Percentiles rank a stretch among this genome's conserved stretches.
Evolutionary conservation across 352 stramenopile species (phyloP).

Genomic region (Peronospora destructor): DNA sequence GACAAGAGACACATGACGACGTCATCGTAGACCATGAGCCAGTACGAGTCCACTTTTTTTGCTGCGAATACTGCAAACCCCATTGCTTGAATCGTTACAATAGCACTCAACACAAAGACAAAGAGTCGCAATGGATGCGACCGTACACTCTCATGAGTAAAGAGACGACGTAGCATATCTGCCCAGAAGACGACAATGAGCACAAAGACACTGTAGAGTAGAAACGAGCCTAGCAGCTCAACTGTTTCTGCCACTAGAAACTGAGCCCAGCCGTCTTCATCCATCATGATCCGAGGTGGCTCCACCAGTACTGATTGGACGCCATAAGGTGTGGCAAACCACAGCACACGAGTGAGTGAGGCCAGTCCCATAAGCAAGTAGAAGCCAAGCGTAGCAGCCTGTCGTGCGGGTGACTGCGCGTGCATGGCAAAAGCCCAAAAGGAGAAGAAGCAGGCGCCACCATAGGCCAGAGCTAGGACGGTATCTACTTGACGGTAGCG

Average conservation of each 20-base stretch:
- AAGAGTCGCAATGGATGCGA: conserved; percentile 88
- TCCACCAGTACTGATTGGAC: conserved; percentile 61
- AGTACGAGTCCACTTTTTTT: conserved; percentile 83
- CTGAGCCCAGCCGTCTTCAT: conserved; percentile 51
- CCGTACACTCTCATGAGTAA: conserved; percentile 61
- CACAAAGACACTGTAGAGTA: conserved; percentile 96
- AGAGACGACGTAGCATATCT: conserved; percentile 92
- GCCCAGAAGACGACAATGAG: conserved; percentile 97
- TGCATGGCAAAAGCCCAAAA: conserved; percentile 78
- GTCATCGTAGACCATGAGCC: conserved; percentile 94
- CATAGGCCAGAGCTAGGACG: conserved; percentile 66
- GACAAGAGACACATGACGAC: conserved; percentile 82
- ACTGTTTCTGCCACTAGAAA: conserved; percentile 85
- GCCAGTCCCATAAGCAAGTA: conserved; percentile 70
- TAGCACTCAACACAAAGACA: conserved; percentile 61
- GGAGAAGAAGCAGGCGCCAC: conserved; percentile 66
- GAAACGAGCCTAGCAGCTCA: conserved; percentile 86
- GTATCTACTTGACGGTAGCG: conserved; percentile 78
- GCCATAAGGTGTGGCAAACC: conserved; percentile 73
- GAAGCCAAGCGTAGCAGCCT: conserved; percentile 73
- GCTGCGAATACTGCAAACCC: conserved; percentile 86
- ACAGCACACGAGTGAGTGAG: conserved; percentile 53
- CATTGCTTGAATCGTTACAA: conserved; percentile 70
- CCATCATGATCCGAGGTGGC: conserved; percentile 49
- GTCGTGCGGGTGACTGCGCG: conserved; percentile 41